Percentiles rank a stretch among this genome's conserved stretches.
These are phyloP conservation scores for Solanum chiquidenum DNA, from an alignment of 257 asterid species.

Conservation along the genomic window DNA sequence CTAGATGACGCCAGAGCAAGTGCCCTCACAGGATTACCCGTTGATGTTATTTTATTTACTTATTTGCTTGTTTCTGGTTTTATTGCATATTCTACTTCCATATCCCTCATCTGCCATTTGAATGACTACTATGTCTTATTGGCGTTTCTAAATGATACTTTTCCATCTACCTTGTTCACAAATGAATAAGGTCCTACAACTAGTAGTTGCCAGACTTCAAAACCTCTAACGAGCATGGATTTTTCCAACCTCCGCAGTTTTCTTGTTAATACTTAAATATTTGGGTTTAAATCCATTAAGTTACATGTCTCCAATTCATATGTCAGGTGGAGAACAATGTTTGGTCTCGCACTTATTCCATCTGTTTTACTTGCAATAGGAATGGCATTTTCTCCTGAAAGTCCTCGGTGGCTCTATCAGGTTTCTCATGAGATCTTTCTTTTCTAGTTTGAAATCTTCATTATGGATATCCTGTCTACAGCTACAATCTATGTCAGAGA, in stretches of 20 bases:
- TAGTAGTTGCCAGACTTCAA: neutral
- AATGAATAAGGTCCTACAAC: neutral
- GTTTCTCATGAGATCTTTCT: slow-evolving; percentile 6
- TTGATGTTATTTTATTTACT: neutral
- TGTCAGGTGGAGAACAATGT: slow-evolving; percentile 97
- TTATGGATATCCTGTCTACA: neutral
- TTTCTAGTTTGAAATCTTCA: neutral
- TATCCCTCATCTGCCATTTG: neutral
- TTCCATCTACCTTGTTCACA: neutral
- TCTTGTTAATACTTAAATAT: neutral
- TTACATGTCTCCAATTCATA: slow-evolving; percentile 3
- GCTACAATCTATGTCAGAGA: neutral
- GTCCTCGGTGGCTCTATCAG: slow-evolving; percentile 97
- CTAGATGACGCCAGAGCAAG: neutral
- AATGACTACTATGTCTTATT: neutral
- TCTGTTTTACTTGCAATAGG: slow-evolving; percentile 75
- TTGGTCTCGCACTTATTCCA: slow-evolving; percentile 72
- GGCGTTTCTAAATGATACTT: neutral
- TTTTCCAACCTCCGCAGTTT: neutral
- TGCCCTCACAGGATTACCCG: neutral
- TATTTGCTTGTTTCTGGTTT: neutral
- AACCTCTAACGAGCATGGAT: neutral
- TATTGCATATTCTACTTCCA: neutral
- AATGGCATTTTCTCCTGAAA: slow-evolving; percentile 94
- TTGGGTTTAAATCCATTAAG: neutral